Percentiles rank a stretch among this genome's conserved stretches.
These are phyloP conservation scores for Colletotrichum incanum DNA, from an alignment of 2,329 filamentous ascomycete genomes.

Conservation along the genomic window DNA sequence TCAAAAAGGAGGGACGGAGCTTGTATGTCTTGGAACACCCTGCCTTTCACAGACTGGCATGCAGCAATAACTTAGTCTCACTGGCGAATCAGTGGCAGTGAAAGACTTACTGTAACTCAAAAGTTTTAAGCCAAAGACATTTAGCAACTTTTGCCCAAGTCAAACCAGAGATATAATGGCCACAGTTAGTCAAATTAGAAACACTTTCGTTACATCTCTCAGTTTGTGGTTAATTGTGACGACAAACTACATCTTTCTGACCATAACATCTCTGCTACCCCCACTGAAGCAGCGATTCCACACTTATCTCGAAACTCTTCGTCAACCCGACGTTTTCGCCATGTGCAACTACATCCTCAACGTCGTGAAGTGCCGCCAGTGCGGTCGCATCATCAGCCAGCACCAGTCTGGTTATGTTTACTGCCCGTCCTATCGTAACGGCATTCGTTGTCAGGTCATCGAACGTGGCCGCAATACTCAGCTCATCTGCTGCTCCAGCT, in stretches of 20 bases:
- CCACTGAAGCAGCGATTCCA: no score
- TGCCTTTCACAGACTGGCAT: neutral
- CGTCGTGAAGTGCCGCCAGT: constrained; percentile 41
- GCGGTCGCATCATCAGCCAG: constrained; percentile 4
- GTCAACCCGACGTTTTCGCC: neutral
- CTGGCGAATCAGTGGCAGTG: no score
- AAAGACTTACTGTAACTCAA: neutral
- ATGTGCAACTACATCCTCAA: constrained; percentile 41
- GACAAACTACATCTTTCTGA: neutral
- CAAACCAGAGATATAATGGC: neutral
- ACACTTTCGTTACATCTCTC: no score
- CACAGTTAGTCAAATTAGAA: accelerated
- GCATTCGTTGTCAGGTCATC: constrained; percentile 15
- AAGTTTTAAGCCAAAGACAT: neutral
- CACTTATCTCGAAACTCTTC: no score
- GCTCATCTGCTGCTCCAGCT: constrained; percentile 29
- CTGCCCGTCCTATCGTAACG: constrained; percentile 31
- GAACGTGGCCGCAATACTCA: constrained; percentile 32
- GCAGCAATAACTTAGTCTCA: constrained; percentile 3
- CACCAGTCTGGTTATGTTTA: constrained; percentile 27
- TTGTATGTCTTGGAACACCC: neutral
- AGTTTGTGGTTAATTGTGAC: neutral
- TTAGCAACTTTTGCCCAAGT: no score
- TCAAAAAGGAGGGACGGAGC: neutral
- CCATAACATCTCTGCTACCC: no score